Base-by-base conservation (phyloP, 192 early-diverging fungal genomes). In the Coemansia javaensis region DNA sequence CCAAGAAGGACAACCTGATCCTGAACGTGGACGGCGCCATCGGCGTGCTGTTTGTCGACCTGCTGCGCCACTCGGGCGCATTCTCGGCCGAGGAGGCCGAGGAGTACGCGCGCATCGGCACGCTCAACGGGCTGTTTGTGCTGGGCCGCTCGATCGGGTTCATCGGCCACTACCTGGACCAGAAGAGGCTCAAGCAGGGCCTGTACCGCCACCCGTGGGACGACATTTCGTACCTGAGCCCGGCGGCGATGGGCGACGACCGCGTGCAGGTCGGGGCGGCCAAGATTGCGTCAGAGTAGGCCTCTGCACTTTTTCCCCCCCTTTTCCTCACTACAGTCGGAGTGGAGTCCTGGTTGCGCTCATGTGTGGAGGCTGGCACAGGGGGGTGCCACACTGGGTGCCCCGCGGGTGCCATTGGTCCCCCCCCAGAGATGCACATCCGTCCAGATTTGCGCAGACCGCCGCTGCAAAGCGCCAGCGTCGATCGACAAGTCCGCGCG, bases 151-250 rank as follows among this genome's bases (percentile, higher is more conserved):
- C 83, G 45, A 91, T 96, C 60, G 95, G 95, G 32, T 98, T 98
- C 73, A 94, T 94, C 73, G 95, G 95, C 28, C 95, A 98, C 59
- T 93, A 89, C 67, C 80, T 98, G 43, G 95, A 98, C 81, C 95
- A 98, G 81, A 92, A 91, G 82, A 77, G 95, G 22, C 81, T 98
- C 61, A 98, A 98, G 87, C 95, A 98, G 72, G 93, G 92, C 21
- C 66, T 97, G 58, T 98, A 98, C 87, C 81, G 93, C 61, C 95
- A 97, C 77, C 92, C 93, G 37, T 94, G 88, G 90, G 94, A 95
- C 72, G 92, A 95, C 65, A 94, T 97, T 54, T 90, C 87, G 44
- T 94, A 93, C 72, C 67, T 93, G 16, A 77, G 63, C 60, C 75
- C 75, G 18, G 50, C 67, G 0, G 51, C 46, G 2, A 12, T 59